Base-by-base conservation (phyloP, 371 early-diverging fungal genomes). In the Rhizopus microsporus region DNA sequence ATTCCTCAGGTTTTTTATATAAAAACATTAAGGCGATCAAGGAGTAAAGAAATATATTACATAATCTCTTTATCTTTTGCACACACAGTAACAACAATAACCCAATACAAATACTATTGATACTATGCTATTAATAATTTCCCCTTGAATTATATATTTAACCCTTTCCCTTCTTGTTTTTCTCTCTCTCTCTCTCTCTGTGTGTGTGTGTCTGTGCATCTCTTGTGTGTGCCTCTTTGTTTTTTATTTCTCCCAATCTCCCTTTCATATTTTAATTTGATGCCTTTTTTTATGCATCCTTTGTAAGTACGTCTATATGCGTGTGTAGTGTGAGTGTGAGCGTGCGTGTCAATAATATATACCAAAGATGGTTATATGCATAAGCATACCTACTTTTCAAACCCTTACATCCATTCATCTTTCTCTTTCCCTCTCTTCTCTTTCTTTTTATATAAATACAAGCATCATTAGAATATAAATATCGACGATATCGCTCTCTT, bases 11-110 rank as follows among this genome's bases (percentile, higher is more conserved):
- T 30, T 40, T 37, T 40, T 23, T 52, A 43, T 54, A 54, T 48
- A 48, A 32, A 54, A 54, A 54, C 33, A 43, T 42, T 38, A 43
- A 38, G 40, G 37, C 54, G 40, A 43, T 54, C 54, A 54, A 42
- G 32, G 44, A 15, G 35, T 9, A 23, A 48, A 48, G 49, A 48
- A 48, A 48, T 29, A 29, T 23, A 23, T 23, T 23, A 23, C 23
- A 23, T 23, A 23, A 23, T 23, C 23, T 23, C 23, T 23, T 2
- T 23, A 23, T 23, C 23, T 23, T 23, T 7, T 32, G 39, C 32
- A 42, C n/a, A 54, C 6, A 54, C 46, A 46, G 46, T 46, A 46
- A 46, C 46, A 46, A 46, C 46, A 46, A 46, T 29, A 46, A 15
- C 23, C 23, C 46, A 46, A 17, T 43, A 46, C 30, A 46, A 46